These are phyloP conservation scores for Megacollybia marginata DNA, from an alignment of 768 basidiomycete species.

Conservation along the genomic window DNA sequence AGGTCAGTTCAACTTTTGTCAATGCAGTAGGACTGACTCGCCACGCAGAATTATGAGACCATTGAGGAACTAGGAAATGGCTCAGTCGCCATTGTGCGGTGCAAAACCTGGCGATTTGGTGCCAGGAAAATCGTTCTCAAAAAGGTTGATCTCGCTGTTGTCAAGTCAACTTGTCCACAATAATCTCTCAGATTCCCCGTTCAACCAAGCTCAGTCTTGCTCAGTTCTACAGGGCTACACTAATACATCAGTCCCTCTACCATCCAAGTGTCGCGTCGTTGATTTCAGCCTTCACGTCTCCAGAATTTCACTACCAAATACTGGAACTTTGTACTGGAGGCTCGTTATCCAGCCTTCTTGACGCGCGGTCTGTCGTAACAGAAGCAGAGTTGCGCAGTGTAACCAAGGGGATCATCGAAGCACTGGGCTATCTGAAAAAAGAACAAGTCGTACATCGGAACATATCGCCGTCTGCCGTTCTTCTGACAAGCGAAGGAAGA, in stretches of 20 bases:
- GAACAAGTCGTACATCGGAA: slow-evolving; percentile 36
- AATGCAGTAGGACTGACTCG: too few species aligned
- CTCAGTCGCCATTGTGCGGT: not conserved
- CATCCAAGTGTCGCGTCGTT: slow-evolving; percentile 45
- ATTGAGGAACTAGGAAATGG: not conserved
- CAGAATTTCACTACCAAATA: slow-evolving; percentile 26
- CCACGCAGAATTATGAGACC: not conserved
- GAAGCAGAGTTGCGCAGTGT: slow-evolving; percentile 32
- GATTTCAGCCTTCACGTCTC: slow-evolving; percentile 29
- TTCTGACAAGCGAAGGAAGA: slow-evolving; percentile 30
- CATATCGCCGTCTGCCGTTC: slow-evolving; percentile 30
- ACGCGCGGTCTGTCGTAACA: slow-evolving; percentile 14
- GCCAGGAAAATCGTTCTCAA: not conserved
- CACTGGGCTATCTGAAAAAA: slow-evolving; percentile 34
- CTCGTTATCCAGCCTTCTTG: slow-evolving; percentile 25
- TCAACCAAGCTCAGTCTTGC: not conserved
- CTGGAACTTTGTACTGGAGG: slow-evolving; percentile 40
- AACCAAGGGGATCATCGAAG: slow-evolving; percentile 31
- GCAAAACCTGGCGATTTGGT: not conserved
- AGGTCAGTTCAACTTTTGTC: too few species aligned
- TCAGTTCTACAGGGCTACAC: slow-evolving; percentile 5
- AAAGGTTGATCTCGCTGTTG: not conserved
- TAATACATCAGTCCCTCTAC: slow-evolving; percentile 33
- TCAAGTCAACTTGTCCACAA: not conserved
- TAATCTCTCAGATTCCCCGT: not conserved